Evolutionary conservation across 2,329 filamentous ascomycete species (phyloP).

Genomic region (Aspergillus ibericus): DNA sequence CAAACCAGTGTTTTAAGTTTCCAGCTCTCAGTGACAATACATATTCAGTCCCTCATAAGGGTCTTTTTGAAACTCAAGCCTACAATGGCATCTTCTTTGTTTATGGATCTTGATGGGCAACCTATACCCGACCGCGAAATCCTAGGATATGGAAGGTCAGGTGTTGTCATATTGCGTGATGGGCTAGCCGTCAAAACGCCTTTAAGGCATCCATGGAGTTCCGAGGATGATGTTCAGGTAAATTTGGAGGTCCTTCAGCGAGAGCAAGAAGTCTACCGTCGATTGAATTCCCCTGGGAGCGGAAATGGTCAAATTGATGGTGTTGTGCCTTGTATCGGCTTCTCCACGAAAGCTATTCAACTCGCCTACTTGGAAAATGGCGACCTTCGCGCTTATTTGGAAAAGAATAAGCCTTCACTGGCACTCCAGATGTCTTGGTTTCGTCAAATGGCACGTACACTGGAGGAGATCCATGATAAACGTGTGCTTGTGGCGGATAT

Average conservation of each 20-base stretch:
- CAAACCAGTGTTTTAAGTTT: background rate
- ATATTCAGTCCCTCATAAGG: background rate
- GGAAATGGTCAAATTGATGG: constrained; percentile 13
- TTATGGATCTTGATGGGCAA: constrained; percentile 13
- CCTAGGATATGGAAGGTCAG: constrained; percentile 19
- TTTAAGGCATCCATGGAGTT: constrained; percentile 16
- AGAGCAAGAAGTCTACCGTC: constrained; percentile 24
- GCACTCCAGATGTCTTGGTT: constrained; percentile 26
- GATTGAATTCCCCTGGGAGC: constrained; percentile 12
- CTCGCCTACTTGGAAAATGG: constrained; percentile 27
- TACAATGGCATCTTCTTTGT: constrained; percentile 15
- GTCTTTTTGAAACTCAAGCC: background rate
- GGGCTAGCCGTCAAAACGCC: constrained; percentile 21
- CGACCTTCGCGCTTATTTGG: constrained; percentile 25
- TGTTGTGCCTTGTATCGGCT: constrained; percentile 20
- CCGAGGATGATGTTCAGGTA: constrained; percentile 16
- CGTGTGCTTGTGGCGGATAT: constrained; percentile 32
- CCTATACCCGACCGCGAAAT: constrained; percentile 14
- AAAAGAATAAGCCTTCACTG: constrained; percentile 17
- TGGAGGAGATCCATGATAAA: constrained; percentile 26
- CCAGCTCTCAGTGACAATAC: background rate
- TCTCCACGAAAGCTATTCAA: constrained; percentile 16
- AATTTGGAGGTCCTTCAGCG: constrained; percentile 16
- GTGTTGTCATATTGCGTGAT: constrained; percentile 15
- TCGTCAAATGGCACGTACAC: constrained; percentile 24